Conservation (phyloP, 495 filamentous ascomycete species). For the Collariella sp. region DNA sequence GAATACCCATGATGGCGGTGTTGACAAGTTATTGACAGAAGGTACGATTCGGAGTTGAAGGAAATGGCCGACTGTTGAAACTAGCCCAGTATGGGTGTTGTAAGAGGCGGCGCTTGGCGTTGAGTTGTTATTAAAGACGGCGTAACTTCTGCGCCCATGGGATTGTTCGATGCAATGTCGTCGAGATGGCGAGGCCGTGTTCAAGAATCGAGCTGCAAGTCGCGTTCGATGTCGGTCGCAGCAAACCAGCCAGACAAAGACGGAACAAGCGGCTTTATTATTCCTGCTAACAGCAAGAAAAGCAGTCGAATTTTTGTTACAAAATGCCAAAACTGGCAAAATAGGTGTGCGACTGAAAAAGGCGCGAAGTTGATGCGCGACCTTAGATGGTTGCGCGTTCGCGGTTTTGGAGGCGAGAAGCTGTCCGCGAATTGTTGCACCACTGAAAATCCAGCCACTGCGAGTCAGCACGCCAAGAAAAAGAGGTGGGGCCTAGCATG, state of each 20-base stretch:
- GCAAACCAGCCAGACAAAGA: background rate
- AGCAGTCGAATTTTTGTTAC: background rate
- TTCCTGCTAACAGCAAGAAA: no score
- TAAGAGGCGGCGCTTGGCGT: background rate
- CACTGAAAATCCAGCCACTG: background rate
- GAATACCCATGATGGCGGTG: conserved; percentile 73
- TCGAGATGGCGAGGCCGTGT: background rate
- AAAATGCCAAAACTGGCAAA: background rate
- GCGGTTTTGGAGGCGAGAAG: background rate
- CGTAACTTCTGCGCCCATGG: background rate
- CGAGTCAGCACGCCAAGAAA: background rate
- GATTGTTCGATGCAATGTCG: background rate
- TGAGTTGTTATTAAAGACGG: background rate
- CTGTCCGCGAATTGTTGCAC: background rate
- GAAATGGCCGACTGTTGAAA: background rate
- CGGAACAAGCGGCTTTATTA: background rate
- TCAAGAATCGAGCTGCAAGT: background rate
- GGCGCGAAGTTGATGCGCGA: background rate
- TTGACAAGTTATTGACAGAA: background rate
- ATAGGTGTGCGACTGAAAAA: background rate
- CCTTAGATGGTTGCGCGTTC: background rate
- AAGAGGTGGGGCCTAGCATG: no score
- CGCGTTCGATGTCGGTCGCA: background rate
- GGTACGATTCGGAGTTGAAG: background rate
- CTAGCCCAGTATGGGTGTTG: conserved; percentile 3